Evolutionary conservation across 1,284 basidiomycete genomes (phyloP).

Genomic region (Heterobasidion annosum): DNA sequence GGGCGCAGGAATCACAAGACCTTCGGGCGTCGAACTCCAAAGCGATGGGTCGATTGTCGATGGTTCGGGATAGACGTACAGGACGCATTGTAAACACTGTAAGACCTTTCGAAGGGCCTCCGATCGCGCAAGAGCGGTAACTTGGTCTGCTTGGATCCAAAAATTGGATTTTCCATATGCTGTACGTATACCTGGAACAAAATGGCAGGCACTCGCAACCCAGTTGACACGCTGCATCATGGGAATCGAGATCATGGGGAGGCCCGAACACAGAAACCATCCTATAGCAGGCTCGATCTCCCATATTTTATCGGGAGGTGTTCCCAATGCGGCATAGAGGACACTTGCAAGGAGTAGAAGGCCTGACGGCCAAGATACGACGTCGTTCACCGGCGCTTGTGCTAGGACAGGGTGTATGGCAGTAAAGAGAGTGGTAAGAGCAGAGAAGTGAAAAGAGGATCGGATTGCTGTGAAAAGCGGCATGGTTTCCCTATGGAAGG

Average conservation of each 20-base stretch:
- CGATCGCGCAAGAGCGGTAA: neutral
- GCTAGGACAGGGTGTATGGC: neutral
- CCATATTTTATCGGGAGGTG: neutral
- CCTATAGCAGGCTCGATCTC: neutral
- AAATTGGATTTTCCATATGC: neutral
- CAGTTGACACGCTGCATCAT: neutral
- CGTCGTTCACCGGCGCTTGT: neutral
- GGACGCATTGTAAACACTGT: neutral
- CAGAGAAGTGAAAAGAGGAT: no score
- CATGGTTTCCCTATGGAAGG: no score
- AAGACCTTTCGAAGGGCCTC: neutral
- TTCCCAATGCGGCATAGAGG: neutral
- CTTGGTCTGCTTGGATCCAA: neutral
- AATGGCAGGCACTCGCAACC: neutral
- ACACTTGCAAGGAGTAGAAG: neutral
- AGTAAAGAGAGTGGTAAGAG: no score
- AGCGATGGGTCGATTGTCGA: neutral
- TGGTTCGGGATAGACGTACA: neutral
- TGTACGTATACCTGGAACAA: neutral
- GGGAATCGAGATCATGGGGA: neutral
- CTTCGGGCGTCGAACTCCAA: neutral
- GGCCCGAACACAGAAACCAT: neutral
- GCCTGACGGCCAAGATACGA: neutral
- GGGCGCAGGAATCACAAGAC: neutral
- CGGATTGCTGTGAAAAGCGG: no score